Evolutionary conservation across 306 rosid species (phyloP).

Genomic region (Trifolium pratense): DNA sequence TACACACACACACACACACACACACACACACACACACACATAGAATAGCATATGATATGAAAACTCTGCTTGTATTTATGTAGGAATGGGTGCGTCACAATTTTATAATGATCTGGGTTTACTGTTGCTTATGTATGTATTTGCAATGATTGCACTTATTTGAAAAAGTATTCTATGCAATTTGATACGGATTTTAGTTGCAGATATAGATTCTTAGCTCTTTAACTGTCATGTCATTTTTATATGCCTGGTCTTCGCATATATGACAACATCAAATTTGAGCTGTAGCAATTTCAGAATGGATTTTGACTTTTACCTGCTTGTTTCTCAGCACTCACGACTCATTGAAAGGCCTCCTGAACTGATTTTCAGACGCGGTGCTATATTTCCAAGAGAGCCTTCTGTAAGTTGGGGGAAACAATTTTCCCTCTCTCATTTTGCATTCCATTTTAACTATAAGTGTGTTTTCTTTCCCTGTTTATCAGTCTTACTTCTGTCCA

Average conservation of each 20-base stretch:
- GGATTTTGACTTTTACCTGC: constrained; percentile 23
- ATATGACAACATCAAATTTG: constrained; percentile 2
- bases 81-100: not conserved
- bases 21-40: too few relatives aligned
- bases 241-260: constrained; percentile 3
- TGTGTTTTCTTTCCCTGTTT: constrained; percentile 13
- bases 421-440: not conserved
- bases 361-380: constrained; percentile 79
- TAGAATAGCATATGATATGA: too few relatives aligned
- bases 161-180: constrained; percentile 35
- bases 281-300: constrained; percentile 30
- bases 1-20: too few relatives aligned
- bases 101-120: constrained; percentile 29
- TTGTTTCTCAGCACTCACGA: constrained; percentile 66
- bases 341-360: constrained; percentile 92
- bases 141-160: constrained; percentile 31
- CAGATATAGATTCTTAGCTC: constrained; percentile 29
- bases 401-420: constrained; percentile 59
- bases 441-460: constrained; percentile 1
- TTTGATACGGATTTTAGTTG: constrained; percentile 30
- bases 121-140: too few relatives aligned
- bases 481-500: constrained; percentile 38
- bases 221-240: constrained; percentile 19
- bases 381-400: constrained; percentile 63
- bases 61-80: constrained; percentile 1